Base-by-base conservation (phyloP, 2,329 filamentous ascomycete species). In the Xylaria arbuscula region DNA sequence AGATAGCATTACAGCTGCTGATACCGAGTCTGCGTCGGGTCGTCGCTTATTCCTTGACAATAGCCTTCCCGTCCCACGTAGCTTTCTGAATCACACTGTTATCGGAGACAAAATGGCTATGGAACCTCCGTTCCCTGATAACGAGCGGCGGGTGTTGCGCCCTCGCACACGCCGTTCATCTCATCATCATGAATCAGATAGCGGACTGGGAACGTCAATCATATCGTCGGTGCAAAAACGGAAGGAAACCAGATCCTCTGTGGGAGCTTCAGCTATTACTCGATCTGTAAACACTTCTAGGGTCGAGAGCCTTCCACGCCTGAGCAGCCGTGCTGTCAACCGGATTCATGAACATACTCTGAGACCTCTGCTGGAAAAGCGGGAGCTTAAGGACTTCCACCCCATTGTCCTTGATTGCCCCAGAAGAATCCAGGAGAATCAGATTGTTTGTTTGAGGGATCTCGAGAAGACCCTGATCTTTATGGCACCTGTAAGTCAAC, bases 381-480 rank as follows among this genome's bases (percentile, higher is more conserved):
- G 89, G 24, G 85, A 87, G 38, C 86, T 97, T 69, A 92, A 93
- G 79, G 89, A 92, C 57, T 97, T 97, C 80, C 91, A 93, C 78
- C 85, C 91, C 57, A 88, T 97, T 75, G 87, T 97, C 72, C 86
- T 91, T 73, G 91, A 93, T 80, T 89, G 94, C 72, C 93, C 93
- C 56, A 86, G 87, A 79, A 91, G 91, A 77, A 96, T 97, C 78
- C 88, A 89, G 77, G 88, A 90, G 78, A 94, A 93, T 81, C 90
- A 96, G 76, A 96, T 98, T 77, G 90, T 92, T 79, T 97, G 92
- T 83, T 88, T 98, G 64, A 90, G 95, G 80, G 95, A 98, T 81
- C 87, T 98, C 58, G 95, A 98, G 82, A 97, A 97, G 88, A 95
- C 92, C 10, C 85, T 98, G 70, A 89, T 98, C 77, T 94, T 94